Conservation (phyloP, 495 filamentous ascomycete genomes). For the Daldinia bambusicola region DNA sequence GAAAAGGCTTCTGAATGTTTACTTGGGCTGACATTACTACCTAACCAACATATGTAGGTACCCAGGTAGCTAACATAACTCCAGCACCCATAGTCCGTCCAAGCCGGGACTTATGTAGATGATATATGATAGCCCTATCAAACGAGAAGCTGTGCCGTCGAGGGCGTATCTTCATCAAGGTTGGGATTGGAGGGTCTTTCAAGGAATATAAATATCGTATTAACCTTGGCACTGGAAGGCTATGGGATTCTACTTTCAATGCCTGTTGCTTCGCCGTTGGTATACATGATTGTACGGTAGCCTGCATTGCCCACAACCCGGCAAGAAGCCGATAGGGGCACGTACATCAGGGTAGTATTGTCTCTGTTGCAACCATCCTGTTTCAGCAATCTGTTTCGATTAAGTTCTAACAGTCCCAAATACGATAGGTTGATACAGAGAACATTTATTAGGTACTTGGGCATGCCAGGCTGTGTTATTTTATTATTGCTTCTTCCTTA, state of each 20-base stretch:
- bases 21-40: background rate
- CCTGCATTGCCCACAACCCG: background rate
- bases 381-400: background rate
- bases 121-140: background rate
- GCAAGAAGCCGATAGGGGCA: slow-evolving; percentile 9
- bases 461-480: background rate
- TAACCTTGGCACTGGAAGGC: background rate
- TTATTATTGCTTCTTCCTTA: background rate
- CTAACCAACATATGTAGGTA: background rate
- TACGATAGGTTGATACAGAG: background rate
- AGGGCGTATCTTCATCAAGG: background rate
- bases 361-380: background rate
- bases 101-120: no score
- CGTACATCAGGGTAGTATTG: slow-evolving; percentile 7
- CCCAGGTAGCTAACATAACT: no score
- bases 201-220: background rate
- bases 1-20: background rate
- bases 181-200: no score
- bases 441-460: background rate
- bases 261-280: background rate
- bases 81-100: no score
- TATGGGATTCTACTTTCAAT: background rate
- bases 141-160: background rate
- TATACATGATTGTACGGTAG: background rate
- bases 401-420: background rate